A percentile compares a stretch with the other conserved stretches of the same genome.
These are phyloP conservation scores for Protomyces gravidus DNA, from an alignment of 1,139 yeast genomes.

Conservation along the genomic window DNA sequence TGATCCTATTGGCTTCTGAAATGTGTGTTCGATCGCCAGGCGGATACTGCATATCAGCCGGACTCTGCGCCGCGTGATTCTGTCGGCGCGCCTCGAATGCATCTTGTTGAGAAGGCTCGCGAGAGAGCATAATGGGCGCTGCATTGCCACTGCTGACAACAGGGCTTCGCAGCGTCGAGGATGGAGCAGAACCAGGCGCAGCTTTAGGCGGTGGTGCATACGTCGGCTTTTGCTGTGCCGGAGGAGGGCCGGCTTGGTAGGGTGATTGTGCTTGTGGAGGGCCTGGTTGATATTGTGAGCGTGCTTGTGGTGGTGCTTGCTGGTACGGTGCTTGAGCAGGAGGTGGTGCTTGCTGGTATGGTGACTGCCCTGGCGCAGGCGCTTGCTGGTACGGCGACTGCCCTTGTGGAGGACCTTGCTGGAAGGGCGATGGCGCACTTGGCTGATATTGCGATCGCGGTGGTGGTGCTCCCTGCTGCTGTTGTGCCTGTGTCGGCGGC, in stretches of 20 bases:
- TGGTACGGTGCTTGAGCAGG: constrained; percentile 34
- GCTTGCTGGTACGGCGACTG: not conserved
- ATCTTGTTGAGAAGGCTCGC: constrained; percentile 31
- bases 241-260: not conserved
- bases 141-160: constrained; percentile 34
- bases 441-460: not conserved
- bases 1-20: constrained; percentile 51
- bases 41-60: constrained; percentile 50
- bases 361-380: not conserved
- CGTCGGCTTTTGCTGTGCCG: constrained; percentile 34
- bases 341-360: not conserved
- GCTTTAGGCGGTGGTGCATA: constrained; percentile 16
- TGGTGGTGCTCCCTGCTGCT: not conserved
- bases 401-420: not conserved
- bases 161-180: constrained; percentile 37
- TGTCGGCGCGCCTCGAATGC: constrained; percentile 28
- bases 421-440: not conserved
- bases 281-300: not conserved
- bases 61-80: constrained; percentile 20
- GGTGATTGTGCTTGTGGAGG: not conserved
- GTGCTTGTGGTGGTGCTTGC: constrained; percentile 7
- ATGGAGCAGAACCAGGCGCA: constrained; percentile 36
- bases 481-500: not conserved
- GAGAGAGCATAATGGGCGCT: constrained; percentile 38
- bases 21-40: constrained; percentile 70